Evolutionary conservation across 345 rosid genomes (phyloP), one percentile per base, ranked within the genome.

Genomic region (Aquilaria yunnanensis): DNA sequence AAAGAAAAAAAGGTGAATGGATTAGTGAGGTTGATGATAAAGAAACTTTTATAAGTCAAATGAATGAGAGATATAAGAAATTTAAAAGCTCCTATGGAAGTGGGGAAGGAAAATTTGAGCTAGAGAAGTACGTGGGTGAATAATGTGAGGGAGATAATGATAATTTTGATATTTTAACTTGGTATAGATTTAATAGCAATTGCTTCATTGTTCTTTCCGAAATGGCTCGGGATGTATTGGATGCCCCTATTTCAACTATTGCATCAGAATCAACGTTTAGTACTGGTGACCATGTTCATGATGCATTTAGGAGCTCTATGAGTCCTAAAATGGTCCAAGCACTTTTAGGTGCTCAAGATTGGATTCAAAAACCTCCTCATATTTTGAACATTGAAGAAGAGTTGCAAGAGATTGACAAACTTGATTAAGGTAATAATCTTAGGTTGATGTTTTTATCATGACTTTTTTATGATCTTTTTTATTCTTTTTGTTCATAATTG

Each of bases 271-370:
- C 23, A 23, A 23, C 1, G 23, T 23, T 23, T 23, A 23, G 23
- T 23, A 23, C 23, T 23, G 23, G 23, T 23, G 23, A 1, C 23
- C 23, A 1, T 23, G 23, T 23, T 23, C 23, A 23, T 23, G 23
- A 23, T 23, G 23, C 1, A 23, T 13, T 67, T n/a, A 50, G 30
- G 6, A 54, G 61, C 45, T 41, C 48, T 12, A 50, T 72, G 14
- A 30, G 56, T 52, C 64, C 71, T 11, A 67, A 10, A 29, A 56
- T 62, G 1, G 34, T 63, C 3, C 51, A 67, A 46, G 30, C 9
- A 14, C 55, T 67, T 32, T 47, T 67, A 8, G 67, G 57, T 37
- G 12, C 51, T 3, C 32, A 62, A 67, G 50, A 67, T 72, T 57
- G 61, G 56, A 30, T 72, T 3, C 31, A n/a, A 61, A 12, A 30